phyloP scores from a whole-genome alignment of 2,329 filamentous ascomycete species.

The Curvularia sp. region DNA sequence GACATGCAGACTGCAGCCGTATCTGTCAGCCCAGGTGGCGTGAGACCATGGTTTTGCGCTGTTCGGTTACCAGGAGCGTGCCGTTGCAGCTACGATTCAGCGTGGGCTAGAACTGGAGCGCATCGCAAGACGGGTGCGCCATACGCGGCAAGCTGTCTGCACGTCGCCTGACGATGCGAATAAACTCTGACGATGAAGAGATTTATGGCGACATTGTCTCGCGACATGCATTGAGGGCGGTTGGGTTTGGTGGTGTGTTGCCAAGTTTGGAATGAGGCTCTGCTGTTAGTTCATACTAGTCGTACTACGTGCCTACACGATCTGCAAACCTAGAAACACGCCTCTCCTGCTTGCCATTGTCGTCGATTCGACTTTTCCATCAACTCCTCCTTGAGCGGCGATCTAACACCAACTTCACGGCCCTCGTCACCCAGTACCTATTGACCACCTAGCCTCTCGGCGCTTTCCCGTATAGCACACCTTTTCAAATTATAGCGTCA shows the following conservation, averaged over 20 bases:
- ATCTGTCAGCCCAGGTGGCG: constrained; percentile 32
- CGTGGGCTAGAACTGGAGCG: not conserved
- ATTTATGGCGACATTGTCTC: not conserved
- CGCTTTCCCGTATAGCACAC: constrained; percentile 13
- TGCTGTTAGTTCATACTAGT: too few relatives aligned
- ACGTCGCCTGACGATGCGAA: not conserved
- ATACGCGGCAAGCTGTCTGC: not conserved
- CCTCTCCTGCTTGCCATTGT: not conserved
- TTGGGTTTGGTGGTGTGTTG: not conserved
- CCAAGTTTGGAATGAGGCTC: not conserved
- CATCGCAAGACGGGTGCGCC: not conserved
- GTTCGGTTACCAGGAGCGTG: not conserved
- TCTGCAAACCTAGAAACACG: not conserved
- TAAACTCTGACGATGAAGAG: not conserved
- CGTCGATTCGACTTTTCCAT: constrained; percentile 8
- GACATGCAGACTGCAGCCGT: constrained; percentile 19
- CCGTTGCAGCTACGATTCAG: constrained; percentile 2
- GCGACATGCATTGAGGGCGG: not conserved
- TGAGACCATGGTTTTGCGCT: constrained; percentile 17
- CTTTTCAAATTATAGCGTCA: constrained; percentile 5
- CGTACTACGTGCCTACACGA: not conserved
- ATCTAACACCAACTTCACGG: constrained; percentile 8
- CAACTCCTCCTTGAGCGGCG: constrained; percentile 16
- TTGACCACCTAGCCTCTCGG: constrained; percentile 9
- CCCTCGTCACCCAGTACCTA: constrained; percentile 13